Conservation (phyloP, 495 filamentous ascomycete genomes). For the Friedmanniomyces simplex region DNA sequence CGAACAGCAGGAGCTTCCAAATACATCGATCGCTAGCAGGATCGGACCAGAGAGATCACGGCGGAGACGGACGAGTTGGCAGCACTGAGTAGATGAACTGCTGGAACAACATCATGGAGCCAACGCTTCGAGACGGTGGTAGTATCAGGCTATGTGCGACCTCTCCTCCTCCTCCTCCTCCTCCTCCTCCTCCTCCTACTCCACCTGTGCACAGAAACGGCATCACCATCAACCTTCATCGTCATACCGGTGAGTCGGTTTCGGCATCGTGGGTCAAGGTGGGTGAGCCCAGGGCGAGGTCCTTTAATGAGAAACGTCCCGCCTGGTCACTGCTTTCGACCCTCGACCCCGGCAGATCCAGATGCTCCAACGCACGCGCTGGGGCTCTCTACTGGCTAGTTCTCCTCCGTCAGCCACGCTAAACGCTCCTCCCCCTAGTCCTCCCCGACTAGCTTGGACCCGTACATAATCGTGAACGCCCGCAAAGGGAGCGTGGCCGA, state of each 20-base stretch:
- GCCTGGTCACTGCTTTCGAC: slow-evolving; percentile 10
- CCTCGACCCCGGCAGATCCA: slow-evolving; percentile 9
- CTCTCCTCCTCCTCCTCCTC: no score
- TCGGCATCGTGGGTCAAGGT: neutral
- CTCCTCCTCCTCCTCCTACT: no score
- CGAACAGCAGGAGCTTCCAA: neutral
- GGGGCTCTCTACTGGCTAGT: neutral
- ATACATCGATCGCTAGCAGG: neutral
- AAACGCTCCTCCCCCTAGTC: slow-evolving; percentile 3
- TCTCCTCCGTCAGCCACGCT: slow-evolving; percentile 13
- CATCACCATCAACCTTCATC: no score
- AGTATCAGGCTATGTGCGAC: no score
- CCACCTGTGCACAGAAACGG: neutral
- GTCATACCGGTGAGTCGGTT: neutral
- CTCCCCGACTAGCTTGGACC: slow-evolving; percentile 6
- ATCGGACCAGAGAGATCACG: neutral
- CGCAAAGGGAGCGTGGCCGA: slow-evolving; percentile 10
- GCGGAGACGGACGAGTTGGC: neutral
- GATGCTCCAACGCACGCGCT: slow-evolving; percentile 10
- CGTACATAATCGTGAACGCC: slow-evolving; percentile 18
- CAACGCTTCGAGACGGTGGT: no score
- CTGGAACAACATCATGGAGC: no score
- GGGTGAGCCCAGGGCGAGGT: neutral
- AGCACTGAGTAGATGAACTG: neutral
- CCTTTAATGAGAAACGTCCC: slow-evolving; percentile 9